A percentile compares a stretch with the other conserved stretches of the same genome.
phyloP scores from a whole-genome alignment of 805 yeast species.

The Yarrowia phangngaensis region DNA sequence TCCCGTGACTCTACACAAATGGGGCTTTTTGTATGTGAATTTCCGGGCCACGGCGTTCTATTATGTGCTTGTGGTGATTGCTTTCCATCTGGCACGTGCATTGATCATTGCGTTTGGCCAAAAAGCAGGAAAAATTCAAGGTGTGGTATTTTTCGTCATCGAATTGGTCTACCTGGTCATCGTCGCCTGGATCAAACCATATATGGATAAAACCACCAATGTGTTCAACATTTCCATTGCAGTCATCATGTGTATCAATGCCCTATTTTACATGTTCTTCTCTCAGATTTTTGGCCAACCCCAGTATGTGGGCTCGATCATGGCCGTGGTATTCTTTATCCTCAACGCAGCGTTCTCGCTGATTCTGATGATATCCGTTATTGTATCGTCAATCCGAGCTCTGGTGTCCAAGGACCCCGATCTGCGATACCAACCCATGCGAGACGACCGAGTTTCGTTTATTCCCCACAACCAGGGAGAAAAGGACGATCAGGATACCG shows the following conservation, averaged over 20 bases:
- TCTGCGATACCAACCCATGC: conserved; percentile 90
- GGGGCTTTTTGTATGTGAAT: conserved; percentile 90
- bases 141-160: conserved; percentile 67
- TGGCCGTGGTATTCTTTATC: conserved; percentile 86
- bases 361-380: conserved; percentile 75
- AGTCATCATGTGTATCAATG: conserved; percentile 72
- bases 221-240: conserved; percentile 86
- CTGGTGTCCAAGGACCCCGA: conserved; percentile 88
- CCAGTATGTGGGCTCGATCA: conserved; percentile 80
- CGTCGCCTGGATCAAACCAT: conserved; percentile 74
- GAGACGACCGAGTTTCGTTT: conserved; percentile 94
- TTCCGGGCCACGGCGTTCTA: conserved; percentile 83
- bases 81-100: conserved; percentile 68
- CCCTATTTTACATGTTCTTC: conserved; percentile 84
- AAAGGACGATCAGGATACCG: conserved; percentile 44
- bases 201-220: conserved; percentile 91
- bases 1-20: conserved; percentile 69
- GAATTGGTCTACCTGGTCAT: conserved; percentile 68
- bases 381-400: conserved; percentile 82
- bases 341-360: conserved; percentile 86
- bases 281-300: conserved; percentile 81
- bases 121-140: conserved; percentile 72
- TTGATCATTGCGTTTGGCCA: conserved; percentile 86
- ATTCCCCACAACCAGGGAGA: conserved; percentile 43
- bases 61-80: conserved; percentile 65